A percentile compares a stretch with the other conserved stretches of the same genome.
Evolutionary conservation across 208 protist genomes (phyloP).

Genomic region (Wallacemonas sp.): DNA sequence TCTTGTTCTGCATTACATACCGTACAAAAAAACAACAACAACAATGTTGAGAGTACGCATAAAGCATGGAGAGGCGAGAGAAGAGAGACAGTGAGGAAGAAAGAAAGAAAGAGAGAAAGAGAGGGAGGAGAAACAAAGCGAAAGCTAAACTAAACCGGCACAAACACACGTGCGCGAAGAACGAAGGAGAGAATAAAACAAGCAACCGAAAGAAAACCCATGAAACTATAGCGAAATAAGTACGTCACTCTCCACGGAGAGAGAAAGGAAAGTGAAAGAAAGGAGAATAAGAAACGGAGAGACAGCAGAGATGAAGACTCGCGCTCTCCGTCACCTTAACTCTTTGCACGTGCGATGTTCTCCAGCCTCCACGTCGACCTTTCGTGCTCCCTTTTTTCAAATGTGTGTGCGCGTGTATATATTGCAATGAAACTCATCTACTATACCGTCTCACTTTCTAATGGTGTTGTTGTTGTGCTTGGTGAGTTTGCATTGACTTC

Average conservation of each 20-base stretch:
- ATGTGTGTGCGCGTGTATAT: too few species aligned
- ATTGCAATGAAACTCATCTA: too few species aligned
- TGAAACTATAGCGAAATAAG: too few species aligned
- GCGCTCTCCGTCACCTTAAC: background rate
- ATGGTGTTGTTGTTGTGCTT: too few species aligned
- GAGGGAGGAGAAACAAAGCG: slow-evolving; percentile 21
- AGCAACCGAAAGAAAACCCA: background rate
- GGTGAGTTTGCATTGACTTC: too few species aligned
- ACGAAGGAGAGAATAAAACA: slow-evolving; percentile 14
- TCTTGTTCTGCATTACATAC: background rate
- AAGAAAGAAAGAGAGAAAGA: slow-evolving; percentile 18
- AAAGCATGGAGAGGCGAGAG: background rate
- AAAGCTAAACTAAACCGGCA: background rate
- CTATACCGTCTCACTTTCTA: too few species aligned
- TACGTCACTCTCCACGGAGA: too few species aligned
- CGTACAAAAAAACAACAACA: background rate
- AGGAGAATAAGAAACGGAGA: background rate
- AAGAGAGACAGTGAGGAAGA: background rate
- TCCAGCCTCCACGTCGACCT: too few species aligned
- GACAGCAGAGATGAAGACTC: background rate
- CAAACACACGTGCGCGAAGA: slow-evolving; percentile 19
- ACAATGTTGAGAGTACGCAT: too few species aligned
- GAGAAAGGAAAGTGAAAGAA: background rate
- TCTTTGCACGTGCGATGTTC: too few species aligned
- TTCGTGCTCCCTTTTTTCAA: background rate